A percentile compares a stretch with the other conserved stretches of the same genome.
Conservation (phyloP, 768 basidiomycete species). For the Kwoniella bestiolae region DNA sequence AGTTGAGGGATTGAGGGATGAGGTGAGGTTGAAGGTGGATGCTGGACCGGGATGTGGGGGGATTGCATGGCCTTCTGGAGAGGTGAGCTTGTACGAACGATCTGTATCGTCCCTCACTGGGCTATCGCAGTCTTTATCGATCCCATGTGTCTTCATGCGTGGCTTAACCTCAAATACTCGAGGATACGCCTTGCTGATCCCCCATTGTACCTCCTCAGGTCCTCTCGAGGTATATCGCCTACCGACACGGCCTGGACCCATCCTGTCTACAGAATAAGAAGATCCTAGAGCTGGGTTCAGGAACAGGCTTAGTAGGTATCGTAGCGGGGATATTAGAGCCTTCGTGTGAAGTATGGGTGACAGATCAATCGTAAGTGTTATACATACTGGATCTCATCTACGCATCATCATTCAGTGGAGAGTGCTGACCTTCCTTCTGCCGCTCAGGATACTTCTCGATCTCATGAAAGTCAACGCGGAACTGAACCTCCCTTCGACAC, state of each 20-base stretch:
- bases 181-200: conserved; percentile 3
- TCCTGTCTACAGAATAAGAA: conserved; percentile 65
- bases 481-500: conserved; percentile 63
- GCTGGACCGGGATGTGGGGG: conserved; percentile 89
- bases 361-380: conserved; percentile 82
- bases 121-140: too few relatives aligned
- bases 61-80: conserved; percentile 88
- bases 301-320: conserved; percentile 91
- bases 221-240: conserved; percentile 73
- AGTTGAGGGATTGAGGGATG: conserved; percentile 29
- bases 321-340: conserved; percentile 71
- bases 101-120: too few relatives aligned
- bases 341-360: conserved; percentile 70
- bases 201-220: conserved; percentile 62
- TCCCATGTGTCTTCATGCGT: too few relatives aligned
- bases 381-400: background rate
- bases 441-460: conserved; percentile 69
- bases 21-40: conserved; percentile 67
- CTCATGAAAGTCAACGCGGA: conserved; percentile 77
- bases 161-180: background rate
- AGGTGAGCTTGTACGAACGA: conserved; percentile 63
- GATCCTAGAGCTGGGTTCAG: conserved; percentile 83
- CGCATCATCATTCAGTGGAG: background rate
- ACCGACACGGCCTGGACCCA: conserved; percentile 54
- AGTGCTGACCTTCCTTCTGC: background rate